Base-by-base conservation (phyloP, 441 rosid species). In the Francoa sonchifolia region DNA sequence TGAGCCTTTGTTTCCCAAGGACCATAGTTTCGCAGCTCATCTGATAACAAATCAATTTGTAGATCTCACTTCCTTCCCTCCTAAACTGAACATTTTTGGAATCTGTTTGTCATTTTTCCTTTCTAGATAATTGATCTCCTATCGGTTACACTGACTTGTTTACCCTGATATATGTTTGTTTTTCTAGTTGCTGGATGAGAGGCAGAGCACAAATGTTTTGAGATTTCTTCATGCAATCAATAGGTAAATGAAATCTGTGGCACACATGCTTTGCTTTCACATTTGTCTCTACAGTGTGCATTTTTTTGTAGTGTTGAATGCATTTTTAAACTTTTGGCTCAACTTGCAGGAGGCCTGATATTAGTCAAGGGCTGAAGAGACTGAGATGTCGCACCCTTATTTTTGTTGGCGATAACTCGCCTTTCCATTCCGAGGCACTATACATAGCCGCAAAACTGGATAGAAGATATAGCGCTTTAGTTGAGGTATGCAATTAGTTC, bases 211-310 rank as follows among this genome's bases (percentile, higher is more conserved):
- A 51, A 82, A 76, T 6, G 77, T 89, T 10, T 74, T 78, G 75
- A 72, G 66, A 41, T 82, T 66, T 63, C 92, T 85, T 19, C 89
- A 89, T 55, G 98, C 96, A 54, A 73, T 85, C 38, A 84, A 76
- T 20, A 63, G 74, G 97, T 82, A 84, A 47, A 39, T n/a, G n/a
- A n/a, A n/a, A n/a, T n/a, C n/a, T n/a, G n/a, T n/a, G n/a, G n/a
- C n/a, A n/a, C n/a, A n/a, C n/a, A n/a, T n/a, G n/a, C n/a, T n/a
- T n/a, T n/a, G n/a, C n/a, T n/a, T n/a, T n/a, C n/a, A n/a, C n/a
- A n/a, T n/a, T n/a, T n/a, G n/a, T n/a, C n/a, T n/a, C n/a, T n/a
- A n/a, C n/a, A n/a, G n/a, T n/a, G n/a, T n/a, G n/a, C n/a, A n/a
- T n/a, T n/a, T n/a, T n/a, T n/a, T n/a, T n/a, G n/a, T n/a, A n/a